These are phyloP conservation scores for Chloroidium sp. DNA, from an alignment of 163 green algal genomes.

Conservation along the genomic window DNA sequence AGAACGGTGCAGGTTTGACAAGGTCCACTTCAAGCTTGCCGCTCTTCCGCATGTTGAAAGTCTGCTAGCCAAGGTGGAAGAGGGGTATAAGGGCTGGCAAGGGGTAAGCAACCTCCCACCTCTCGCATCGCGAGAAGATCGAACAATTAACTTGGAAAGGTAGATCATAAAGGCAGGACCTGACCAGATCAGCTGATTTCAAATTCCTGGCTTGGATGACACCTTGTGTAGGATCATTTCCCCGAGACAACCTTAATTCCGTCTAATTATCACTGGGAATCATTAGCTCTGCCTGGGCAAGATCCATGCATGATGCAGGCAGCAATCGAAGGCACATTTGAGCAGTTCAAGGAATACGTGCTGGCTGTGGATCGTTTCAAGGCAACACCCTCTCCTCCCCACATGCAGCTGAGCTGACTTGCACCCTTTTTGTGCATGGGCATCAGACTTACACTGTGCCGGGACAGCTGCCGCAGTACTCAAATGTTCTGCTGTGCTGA, in stretches of 20 bases:
- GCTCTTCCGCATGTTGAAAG: neutral
- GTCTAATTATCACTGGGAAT: neutral
- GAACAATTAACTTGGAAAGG: too few relatives aligned
- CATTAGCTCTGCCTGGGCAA: neutral
- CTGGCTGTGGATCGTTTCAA: neutral
- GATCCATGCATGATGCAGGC: neutral
- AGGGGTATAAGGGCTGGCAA: slow-evolving; percentile 1
- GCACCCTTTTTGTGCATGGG: neutral
- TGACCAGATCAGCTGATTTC: too few relatives aligned
- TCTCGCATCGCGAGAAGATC: too few relatives aligned
- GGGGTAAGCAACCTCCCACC: too few relatives aligned
- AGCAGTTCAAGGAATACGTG: slow-evolving; percentile 7
- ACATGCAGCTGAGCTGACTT: neutral
- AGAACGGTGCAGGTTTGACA: neutral
- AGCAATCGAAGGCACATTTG: neutral
- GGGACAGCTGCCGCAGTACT: too few relatives aligned
- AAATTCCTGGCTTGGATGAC: too few relatives aligned
- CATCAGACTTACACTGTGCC: neutral
- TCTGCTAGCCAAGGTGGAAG: neutral
- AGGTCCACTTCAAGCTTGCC: neutral
- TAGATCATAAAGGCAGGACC: too few relatives aligned
- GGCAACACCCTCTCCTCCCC: neutral
- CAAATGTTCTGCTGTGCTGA: too few relatives aligned
- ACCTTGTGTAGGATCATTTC: too few relatives aligned
- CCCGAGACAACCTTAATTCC: neutral